Evolutionary conservation across 1,284 basidiomycete species (phyloP).

Genomic region (Cutaneotrichosporon cyanovorans): DNA sequence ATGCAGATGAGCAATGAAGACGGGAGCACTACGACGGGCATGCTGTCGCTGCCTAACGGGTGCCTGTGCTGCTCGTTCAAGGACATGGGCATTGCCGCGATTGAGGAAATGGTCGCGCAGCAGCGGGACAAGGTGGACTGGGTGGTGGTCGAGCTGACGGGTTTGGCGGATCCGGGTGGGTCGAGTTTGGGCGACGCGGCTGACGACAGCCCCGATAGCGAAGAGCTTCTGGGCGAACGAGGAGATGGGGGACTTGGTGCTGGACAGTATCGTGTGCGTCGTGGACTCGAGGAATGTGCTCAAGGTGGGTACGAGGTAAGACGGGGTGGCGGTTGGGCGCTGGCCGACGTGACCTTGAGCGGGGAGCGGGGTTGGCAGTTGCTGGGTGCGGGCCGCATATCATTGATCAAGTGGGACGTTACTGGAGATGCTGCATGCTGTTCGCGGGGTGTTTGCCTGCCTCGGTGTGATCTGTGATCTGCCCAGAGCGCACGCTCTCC

Average conservation of each 20-base stretch:
- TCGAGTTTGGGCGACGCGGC: neutral
- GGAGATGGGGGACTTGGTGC: constrained; percentile 65
- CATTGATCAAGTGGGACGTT: too few relatives aligned
- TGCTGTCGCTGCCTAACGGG: constrained; percentile 83
- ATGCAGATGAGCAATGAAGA: constrained; percentile 54
- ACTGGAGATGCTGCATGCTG: too few relatives aligned
- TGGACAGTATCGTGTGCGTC: constrained; percentile 85
- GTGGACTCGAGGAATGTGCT: constrained; percentile 80
- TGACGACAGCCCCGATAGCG: constrained; percentile 56
- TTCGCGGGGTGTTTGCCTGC: too few relatives aligned
- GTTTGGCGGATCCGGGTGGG: constrained; percentile 80
- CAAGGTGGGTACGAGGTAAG: constrained; percentile 50
- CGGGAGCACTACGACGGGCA: constrained; percentile 34
- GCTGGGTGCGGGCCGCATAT: too few relatives aligned
- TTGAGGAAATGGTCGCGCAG: constrained; percentile 61
- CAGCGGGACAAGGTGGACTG: constrained; percentile 76
- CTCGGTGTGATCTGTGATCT: too few relatives aligned
- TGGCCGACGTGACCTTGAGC: too few relatives aligned
- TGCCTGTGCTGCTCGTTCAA: constrained; percentile 93
- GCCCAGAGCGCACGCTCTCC: too few relatives aligned
- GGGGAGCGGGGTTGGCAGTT: too few relatives aligned
- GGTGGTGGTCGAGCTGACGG: constrained; percentile 86
- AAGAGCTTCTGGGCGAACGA: constrained; percentile 89
- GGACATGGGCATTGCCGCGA: constrained; percentile 79
- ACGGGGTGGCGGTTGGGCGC: too few relatives aligned